A percentile compares a stretch with the other conserved stretches of the same genome.
phyloP scores from a whole-genome alignment of 306 rosid genomes.

The Inga leiocalycina region DNA sequence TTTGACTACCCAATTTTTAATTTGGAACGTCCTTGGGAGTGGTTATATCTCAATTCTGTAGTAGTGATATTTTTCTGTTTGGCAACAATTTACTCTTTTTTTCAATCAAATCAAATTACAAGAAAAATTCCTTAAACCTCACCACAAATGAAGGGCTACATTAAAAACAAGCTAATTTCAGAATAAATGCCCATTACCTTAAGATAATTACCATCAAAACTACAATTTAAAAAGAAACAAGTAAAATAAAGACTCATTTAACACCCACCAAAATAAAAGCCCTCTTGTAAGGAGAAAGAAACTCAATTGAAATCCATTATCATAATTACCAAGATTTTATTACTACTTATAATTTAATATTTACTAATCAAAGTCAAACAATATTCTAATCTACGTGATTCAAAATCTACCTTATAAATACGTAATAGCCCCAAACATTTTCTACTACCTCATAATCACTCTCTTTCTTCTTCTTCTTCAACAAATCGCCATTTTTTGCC shows the following conservation, averaged over 20 bases:
- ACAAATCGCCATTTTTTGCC: background rate
- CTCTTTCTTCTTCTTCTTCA: background rate
- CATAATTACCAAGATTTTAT: background rate
- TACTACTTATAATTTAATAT: background rate
- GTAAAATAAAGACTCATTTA: background rate
- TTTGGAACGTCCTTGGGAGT: no score
- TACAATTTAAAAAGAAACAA: background rate
- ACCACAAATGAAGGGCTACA: background rate
- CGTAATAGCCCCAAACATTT: background rate
- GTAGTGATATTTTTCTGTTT: no score
- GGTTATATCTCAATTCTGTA: no score
- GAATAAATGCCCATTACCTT: background rate
- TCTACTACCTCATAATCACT: background rate
- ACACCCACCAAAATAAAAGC: background rate
- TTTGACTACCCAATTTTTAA: no score
- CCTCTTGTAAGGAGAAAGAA: background rate
- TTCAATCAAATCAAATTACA: background rate
- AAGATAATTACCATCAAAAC: background rate
- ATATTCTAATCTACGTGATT: background rate
- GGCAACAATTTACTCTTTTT: background rate
- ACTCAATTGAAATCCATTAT: background rate
- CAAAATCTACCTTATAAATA: conserved; percentile 25
- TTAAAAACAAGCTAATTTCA: background rate
- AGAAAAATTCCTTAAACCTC: background rate
- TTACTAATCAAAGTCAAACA: background rate